A percentile compares a stretch with the other conserved stretches of the same genome.
These are phyloP conservation scores for Ananas comosus DNA, from an alignment of 176 grass and related monocot genomes.

Conservation along the genomic window DNA sequence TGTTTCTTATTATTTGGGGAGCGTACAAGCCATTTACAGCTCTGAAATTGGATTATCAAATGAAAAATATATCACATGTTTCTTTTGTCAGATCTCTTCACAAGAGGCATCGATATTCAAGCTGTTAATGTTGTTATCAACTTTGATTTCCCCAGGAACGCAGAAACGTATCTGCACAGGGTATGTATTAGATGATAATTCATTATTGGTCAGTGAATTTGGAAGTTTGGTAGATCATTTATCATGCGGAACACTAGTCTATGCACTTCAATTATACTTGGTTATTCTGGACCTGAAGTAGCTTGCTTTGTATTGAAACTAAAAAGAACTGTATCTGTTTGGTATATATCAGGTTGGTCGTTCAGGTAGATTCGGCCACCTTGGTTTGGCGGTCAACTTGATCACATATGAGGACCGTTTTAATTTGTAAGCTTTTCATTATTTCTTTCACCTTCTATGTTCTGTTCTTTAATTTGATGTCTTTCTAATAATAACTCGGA, in stretches of 20 bases:
- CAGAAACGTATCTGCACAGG: conserved; percentile 91
- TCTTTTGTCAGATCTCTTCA: conserved; percentile 58
- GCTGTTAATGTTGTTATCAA: conserved; percentile 97
- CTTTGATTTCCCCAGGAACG: conserved; percentile 87
- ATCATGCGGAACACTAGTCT: too few species aligned
- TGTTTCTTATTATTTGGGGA: too few species aligned
- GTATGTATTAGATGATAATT: conserved; percentile 22
- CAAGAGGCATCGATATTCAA: conserved; percentile 95
- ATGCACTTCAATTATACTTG: too few species aligned
- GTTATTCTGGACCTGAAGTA: too few species aligned
- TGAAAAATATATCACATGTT: not conserved
- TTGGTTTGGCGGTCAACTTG: conserved; percentile 64
- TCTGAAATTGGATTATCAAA: not conserved
- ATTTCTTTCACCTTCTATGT: not conserved
- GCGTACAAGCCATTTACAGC: too few species aligned
- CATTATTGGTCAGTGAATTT: too few species aligned
- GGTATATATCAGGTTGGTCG: conserved; percentile 44
- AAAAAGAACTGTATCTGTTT: not conserved
- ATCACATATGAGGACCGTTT: conserved; percentile 73
- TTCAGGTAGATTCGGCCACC: conserved; percentile 64
- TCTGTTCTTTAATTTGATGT: conserved; percentile 12
- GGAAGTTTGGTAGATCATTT: too few species aligned
- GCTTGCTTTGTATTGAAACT: not conserved
- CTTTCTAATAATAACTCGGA: not conserved
- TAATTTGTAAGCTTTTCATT: conserved; percentile 41